Percentiles rank a stretch among this genome's conserved stretches.
Evolutionary conservation across 257 asterid genomes (phyloP).

Genomic region (Nicotiana undulata): DNA sequence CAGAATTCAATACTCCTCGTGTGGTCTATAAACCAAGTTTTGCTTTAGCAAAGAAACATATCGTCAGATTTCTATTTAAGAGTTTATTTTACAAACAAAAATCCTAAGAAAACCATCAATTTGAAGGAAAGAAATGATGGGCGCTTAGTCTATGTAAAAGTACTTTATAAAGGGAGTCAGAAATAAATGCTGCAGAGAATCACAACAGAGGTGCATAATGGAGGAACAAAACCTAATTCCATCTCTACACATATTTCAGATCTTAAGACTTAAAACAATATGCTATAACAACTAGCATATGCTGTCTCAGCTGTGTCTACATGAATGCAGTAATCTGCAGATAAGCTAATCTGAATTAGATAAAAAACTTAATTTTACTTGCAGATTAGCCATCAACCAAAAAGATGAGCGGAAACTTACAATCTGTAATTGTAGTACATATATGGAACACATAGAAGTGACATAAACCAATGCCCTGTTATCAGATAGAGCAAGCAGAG

Average conservation of each 20-base stretch:
- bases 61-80: not conserved
- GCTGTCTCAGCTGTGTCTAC: not conserved
- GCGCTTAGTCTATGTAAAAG: not conserved
- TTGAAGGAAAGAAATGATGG: not conserved
- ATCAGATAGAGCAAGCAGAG: constrained; percentile 63
- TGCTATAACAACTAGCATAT: not conserved
- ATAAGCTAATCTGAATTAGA: not conserved
- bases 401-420: constrained; percentile 43
- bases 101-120: not conserved
- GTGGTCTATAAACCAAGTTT: not conserved
- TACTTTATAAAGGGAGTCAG: not conserved
- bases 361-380: not conserved
- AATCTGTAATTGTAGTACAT: constrained; percentile 64
- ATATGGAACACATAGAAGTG: constrained; percentile 65
- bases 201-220: not conserved
- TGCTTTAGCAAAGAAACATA: not conserved
- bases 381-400: not conserved
- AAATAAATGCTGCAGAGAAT: not conserved
- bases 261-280: not conserved
- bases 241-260: not conserved
- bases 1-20: not conserved
- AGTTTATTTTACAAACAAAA: not conserved
- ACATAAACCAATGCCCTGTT: constrained; percentile 87
- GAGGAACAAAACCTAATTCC: not conserved
- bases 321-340: not conserved